Evolutionary conservation across 495 filamentous ascomycete genomes (phyloP).

Genomic region (Amniculicola lignicola): DNA sequence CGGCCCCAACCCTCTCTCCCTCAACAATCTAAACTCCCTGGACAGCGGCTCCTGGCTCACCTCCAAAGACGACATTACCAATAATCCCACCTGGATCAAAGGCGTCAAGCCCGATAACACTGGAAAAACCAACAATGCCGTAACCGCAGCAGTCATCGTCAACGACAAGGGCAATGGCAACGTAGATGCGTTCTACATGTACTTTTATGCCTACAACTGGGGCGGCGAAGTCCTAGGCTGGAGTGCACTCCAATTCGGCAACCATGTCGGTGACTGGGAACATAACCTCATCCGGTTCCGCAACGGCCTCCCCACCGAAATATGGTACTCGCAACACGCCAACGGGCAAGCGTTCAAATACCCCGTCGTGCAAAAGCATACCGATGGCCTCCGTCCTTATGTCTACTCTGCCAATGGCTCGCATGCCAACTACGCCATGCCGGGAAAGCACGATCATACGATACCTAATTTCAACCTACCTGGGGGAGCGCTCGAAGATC

Average conservation of each 20-base stretch:
- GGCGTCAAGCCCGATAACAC: conserved; percentile 45
- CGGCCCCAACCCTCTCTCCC: conserved; percentile 50
- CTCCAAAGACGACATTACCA: conserved; percentile 54
- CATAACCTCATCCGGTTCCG: conserved; percentile 67
- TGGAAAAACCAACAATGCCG: conserved; percentile 49
- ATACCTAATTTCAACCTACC: conserved; percentile 36
- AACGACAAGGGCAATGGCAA: conserved; percentile 53
- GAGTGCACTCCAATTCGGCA: conserved; percentile 36
- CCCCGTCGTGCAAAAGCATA: conserved; percentile 49
- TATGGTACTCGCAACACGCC: conserved; percentile 65
- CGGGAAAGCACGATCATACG: conserved; percentile 41
- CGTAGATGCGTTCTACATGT: conserved; percentile 67
- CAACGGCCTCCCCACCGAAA: conserved; percentile 53
- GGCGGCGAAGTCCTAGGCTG: conserved; percentile 41
- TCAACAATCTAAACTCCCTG: conserved; percentile 52
- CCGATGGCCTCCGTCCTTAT: conserved; percentile 39
- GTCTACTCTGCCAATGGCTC: conserved; percentile 56
- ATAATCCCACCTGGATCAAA: conserved; percentile 52
- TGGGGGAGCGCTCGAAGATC: conserved; percentile 23
- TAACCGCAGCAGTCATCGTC: conserved; percentile 53
- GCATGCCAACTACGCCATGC: conserved; percentile 58
- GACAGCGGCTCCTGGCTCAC: conserved; percentile 58
- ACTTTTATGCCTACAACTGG: conserved; percentile 64
- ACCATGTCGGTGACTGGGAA: conserved; percentile 67
- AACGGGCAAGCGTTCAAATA: conserved; percentile 64